These are phyloP conservation scores for Globisporangium nodosum DNA, from an alignment of 352 stramenopile genomes.

Conservation along the genomic window DNA sequence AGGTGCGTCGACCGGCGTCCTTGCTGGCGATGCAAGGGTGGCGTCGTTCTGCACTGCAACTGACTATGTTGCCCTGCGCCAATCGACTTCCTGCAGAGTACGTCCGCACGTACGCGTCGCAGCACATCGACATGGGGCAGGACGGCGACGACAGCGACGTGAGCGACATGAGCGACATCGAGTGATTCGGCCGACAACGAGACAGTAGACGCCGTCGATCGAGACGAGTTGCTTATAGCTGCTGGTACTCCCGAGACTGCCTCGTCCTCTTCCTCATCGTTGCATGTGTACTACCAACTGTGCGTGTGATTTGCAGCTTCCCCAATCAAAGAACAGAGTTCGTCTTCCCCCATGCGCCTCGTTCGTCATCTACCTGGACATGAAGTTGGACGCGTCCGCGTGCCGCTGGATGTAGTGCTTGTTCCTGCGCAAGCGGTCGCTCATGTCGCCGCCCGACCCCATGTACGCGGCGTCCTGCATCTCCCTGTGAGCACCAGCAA, in stretches of 20 bases:
- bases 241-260: background rate
- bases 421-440: conserved; percentile 71
- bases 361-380: conserved; percentile 47
- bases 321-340: background rate
- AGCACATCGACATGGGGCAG: conserved; percentile 68
- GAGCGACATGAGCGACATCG: conserved; percentile 82
- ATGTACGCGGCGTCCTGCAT: conserved; percentile 75
- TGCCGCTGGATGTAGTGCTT: conserved; percentile 83
- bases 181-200: conserved; percentile 7
- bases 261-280: background rate
- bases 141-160: conserved; percentile 75
- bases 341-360: background rate
- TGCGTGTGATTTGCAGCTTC: background rate
- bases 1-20: conserved; percentile 25
- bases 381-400: conserved; percentile 72
- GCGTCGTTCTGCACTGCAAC: background rate
- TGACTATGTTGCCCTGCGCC: no score
- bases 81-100: conserved; percentile 39
- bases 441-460: conserved; percentile 52
- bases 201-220: background rate
- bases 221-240: conserved; percentile 16
- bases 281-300: background rate
- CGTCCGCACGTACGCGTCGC: conserved; percentile 70
- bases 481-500: conserved; percentile 26
- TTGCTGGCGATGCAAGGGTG: background rate